Evolutionary conservation across 2,329 filamentous ascomycete species (phyloP).

Genomic region (Alternaria metachromatica): DNA sequence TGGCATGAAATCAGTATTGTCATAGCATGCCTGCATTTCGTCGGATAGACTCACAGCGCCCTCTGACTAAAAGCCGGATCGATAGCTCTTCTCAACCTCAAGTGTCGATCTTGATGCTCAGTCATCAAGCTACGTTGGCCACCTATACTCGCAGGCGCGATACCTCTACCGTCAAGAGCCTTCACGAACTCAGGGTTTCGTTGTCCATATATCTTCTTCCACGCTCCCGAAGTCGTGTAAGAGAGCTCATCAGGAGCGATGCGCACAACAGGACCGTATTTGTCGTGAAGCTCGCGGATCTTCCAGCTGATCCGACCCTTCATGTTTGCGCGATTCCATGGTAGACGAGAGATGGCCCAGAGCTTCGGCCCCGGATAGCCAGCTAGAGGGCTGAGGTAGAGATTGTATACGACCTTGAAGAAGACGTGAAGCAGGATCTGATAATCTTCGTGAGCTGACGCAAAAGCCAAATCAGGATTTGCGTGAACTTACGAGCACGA

Average conservation of each 20-base stretch:
- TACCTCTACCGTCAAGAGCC: constrained; percentile 9
- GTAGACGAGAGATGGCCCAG: constrained; percentile 11
- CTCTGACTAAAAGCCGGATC: constrained; percentile 12
- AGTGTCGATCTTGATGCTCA: constrained; percentile 11
- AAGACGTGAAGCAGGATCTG: background rate
- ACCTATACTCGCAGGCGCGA: constrained; percentile 10
- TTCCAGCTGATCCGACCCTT: constrained; percentile 7
- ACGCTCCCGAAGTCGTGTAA: constrained; percentile 4
- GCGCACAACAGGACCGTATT: constrained; percentile 8
- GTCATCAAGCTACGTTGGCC: constrained; percentile 14
- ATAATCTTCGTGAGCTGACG: background rate
- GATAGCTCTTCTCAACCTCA: constrained; percentile 10
- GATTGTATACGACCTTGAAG: constrained; percentile 2
- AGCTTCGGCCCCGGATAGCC: constrained; percentile 15
- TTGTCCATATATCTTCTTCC: constrained; percentile 17
- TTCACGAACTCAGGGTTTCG: constrained; percentile 10
- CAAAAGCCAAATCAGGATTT: background rate
- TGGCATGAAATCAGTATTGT: background rate
- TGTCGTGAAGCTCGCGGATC: constrained; percentile 4
- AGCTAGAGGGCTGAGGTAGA: constrained; percentile 11
- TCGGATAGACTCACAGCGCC: constrained; percentile 1
- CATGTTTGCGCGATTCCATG: constrained; percentile 4
- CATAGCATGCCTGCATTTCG: too few relatives aligned
- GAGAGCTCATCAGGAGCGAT: constrained; percentile 9
- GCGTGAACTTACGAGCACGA: background rate